Evolutionary conservation across 345 rosid species (phyloP).

Genomic region (Reutealis trisperma): DNA sequence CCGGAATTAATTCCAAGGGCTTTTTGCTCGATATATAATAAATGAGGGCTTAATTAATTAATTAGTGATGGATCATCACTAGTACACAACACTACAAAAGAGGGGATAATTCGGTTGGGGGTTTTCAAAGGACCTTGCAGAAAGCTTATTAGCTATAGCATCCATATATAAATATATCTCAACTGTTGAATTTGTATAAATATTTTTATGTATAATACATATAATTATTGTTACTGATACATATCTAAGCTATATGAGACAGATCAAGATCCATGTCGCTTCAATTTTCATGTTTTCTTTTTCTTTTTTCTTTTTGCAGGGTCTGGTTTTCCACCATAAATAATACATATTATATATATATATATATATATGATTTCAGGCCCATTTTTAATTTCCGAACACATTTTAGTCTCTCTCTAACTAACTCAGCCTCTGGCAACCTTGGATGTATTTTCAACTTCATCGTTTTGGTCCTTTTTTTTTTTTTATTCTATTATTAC

Average conservation of each 20-base stretch:
- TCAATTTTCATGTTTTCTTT: constrained; percentile 9
- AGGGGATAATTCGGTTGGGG: neutral
- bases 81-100: neutral
- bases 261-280: constrained; percentile 13
- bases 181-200: constrained; percentile 1
- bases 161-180: no score
- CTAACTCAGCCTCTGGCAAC: neutral
- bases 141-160: no score
- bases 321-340: constrained; percentile 8
- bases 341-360: neutral
- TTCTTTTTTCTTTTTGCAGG: neutral
- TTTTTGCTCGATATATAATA: no score
- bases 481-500: constrained; percentile 1
- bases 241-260: neutral
- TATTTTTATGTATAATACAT: constrained; percentile 2
- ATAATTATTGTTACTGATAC: neutral
- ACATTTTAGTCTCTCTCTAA: neutral
- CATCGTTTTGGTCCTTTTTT: neutral
- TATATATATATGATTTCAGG: neutral
- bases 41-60: no score
- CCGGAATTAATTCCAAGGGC: no score
- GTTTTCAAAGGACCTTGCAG: neutral
- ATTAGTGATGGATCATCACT: neutral
- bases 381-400: neutral
- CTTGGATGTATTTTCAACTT: neutral